Percentiles rank a stretch among this genome's conserved stretches.
These are phyloP conservation scores for Rhizomucor miehei DNA, from an alignment of 371 early-diverging fungal species.

Conservation along the genomic window DNA sequence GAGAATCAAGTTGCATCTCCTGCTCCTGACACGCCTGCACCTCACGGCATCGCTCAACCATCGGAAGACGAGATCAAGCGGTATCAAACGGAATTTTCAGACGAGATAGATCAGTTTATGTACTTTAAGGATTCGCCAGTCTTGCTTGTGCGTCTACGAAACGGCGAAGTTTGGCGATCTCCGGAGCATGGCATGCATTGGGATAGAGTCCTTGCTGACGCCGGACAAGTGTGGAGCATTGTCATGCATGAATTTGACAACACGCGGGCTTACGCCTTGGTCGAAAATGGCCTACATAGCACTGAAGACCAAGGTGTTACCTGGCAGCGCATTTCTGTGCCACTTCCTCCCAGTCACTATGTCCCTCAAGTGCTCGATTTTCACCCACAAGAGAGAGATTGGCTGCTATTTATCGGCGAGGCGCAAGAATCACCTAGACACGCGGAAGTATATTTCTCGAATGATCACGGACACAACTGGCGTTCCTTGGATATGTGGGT, in stretches of 20 bases:
- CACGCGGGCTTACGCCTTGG: conserved; percentile 61
- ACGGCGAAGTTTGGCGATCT: conserved; percentile 64
- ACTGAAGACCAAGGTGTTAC: conserved; percentile 70
- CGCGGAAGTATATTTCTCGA: conserved; percentile 66
- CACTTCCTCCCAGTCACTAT: conserved; percentile 58
- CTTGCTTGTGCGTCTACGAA: conserved; percentile 51
- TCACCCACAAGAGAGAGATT: conserved; percentile 77
- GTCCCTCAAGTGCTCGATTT: conserved; percentile 70
- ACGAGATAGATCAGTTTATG: conserved; percentile 49
- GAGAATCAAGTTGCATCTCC: conserved; percentile 18
- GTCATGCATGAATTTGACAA: conserved; percentile 57
- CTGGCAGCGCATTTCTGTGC: conserved; percentile 58
- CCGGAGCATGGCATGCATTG: conserved; percentile 66
- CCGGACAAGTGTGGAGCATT: conserved; percentile 26
- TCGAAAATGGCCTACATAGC: conserved; percentile 50
- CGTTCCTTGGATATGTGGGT: conserved; percentile 74
- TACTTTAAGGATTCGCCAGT: conserved; percentile 57
- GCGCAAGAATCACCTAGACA: conserved; percentile 46
- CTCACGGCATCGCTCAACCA: conserved; percentile 19
- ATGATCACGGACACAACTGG: conserved; percentile 77
- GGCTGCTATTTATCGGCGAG: conserved; percentile 76
- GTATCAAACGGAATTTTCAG: conserved; percentile 36
- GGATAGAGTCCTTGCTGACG: conserved; percentile 45
- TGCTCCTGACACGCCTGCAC: conserved; percentile 4
- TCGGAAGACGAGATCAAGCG: conserved; percentile 34